Base-by-base conservation (phyloP, 306 rosid species). In the Dryas alaskensis region DNA sequence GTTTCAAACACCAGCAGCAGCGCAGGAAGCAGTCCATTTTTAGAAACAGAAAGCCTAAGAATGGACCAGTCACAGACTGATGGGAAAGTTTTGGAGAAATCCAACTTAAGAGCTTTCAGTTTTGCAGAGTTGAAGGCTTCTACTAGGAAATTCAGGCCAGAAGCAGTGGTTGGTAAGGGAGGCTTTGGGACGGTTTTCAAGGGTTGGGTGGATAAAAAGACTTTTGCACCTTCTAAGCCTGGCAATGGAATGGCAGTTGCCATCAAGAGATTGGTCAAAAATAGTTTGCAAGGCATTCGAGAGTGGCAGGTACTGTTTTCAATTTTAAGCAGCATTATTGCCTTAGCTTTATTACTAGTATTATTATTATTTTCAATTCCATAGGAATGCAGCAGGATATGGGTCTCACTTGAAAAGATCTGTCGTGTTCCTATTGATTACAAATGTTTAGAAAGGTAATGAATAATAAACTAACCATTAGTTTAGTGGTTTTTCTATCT, bases 161-260 rank as follows among this genome's bases (percentile, higher is more conserved):
- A 79, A 22, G 77, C 69, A 57, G 72, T 82, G 40, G 68, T 82
- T 22, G 86, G 83, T 19, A 83, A 82, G 68, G 81, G 76, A 31
- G 65, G 83, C 27, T 82, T 79, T 43, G 86, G 86, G 61, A 76
- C 39, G 57, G 76, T 75, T 65, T 79, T 75, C 69, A 82, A 82
- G 63, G 86, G 86, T 46, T 75, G 81, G 83, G 39, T 82, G 51
- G 78, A 82, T 39, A 79, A 71, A 65, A 76, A 71, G 16, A 71
- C 76, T 3, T 76, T 79, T 8, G 61, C 13, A 46, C 63, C 86
- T 60, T 76, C 73, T 46, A 75, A 78, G 57, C 54, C 72, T 60
- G 80, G 75, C 72, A 47, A 62, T 10, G 80, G 82, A 69, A 55
- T 77, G 59, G 72, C 71, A 13, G 69, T 79, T 70, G 81, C 81